Evolutionary conservation across 305 asterid genomes (phyloP).

Genomic region (Solanum aculeatissimum): DNA sequence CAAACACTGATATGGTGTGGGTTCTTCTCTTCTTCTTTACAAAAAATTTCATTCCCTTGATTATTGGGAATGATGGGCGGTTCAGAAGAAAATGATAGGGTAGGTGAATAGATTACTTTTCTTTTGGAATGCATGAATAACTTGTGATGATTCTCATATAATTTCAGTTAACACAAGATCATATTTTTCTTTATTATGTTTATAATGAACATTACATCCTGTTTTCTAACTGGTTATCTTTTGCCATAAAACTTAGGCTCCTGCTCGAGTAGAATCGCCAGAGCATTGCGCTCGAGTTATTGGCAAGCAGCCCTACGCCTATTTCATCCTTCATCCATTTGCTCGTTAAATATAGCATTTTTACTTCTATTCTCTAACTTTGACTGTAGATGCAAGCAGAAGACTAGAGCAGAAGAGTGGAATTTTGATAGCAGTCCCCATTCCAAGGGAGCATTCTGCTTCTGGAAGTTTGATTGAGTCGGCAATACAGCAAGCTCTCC

Average conservation of each 20-base stretch:
- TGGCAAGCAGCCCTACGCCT: constrained; percentile 22
- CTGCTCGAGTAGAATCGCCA: constrained; percentile 74
- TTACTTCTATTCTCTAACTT: background rate
- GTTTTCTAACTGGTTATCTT: background rate
- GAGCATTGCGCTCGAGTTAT: constrained; percentile 85
- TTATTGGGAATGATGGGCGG: background rate
- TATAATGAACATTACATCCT: background rate
- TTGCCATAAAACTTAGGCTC: constrained; percentile 42
- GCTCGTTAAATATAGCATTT: background rate
- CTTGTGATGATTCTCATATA: background rate
- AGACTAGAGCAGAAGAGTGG: constrained; percentile 59
- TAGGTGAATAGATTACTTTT: background rate
- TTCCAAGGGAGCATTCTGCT: constrained; percentile 75
- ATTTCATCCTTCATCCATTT: background rate
- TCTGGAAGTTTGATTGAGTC: constrained; percentile 71
- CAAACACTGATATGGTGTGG: background rate
- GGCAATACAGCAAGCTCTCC: constrained; percentile 78
- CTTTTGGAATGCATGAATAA: background rate
- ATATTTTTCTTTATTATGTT: background rate
- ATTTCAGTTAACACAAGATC: background rate
- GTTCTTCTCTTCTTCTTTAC: background rate
- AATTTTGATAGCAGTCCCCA: constrained; percentile 74
- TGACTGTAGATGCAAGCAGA: constrained; percentile 40
- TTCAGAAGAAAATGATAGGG: background rate
- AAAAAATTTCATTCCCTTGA: background rate